These are phyloP conservation scores for Nakazawaea anatomiae DNA, from an alignment of 805 yeast genomes.

Conservation along the genomic window DNA sequence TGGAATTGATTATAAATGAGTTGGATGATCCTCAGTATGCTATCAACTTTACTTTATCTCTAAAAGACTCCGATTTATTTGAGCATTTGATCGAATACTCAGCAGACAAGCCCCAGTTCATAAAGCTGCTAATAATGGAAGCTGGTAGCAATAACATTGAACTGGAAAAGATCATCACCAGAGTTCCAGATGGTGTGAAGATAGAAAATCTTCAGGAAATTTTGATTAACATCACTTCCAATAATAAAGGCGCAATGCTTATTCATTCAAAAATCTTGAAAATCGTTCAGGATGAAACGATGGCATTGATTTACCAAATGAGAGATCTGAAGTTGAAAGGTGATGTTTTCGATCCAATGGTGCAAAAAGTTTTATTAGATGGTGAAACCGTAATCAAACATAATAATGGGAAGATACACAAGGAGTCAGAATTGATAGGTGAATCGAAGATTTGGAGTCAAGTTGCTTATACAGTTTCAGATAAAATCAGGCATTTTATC, in stretches of 20 bases:
- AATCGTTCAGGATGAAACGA: conserved; percentile 49
- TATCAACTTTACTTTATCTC: conserved; percentile 64
- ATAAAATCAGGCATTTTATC: conserved; percentile 27
- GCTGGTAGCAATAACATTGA: conserved; percentile 55
- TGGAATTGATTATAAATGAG: conserved; percentile 69
- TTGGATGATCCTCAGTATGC: conserved; percentile 78
- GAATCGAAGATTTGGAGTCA: conserved; percentile 22
- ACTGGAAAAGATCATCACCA: conserved; percentile 61
- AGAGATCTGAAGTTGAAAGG: conserved; percentile 27
- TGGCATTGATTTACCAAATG: conserved; percentile 25
- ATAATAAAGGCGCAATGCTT: conserved; percentile 48
- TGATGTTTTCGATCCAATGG: conserved; percentile 19
- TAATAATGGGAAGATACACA: conserved; percentile 12
- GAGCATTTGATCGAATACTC: conserved; percentile 66
- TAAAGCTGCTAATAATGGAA: conserved; percentile 64
- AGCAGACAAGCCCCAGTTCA: conserved; percentile 66
- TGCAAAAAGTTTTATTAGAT: conserved; percentile 8
- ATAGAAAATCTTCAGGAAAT: conserved; percentile 63
- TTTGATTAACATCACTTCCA: conserved; percentile 54
- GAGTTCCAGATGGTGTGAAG: conserved; percentile 55
- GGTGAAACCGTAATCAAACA: conserved; percentile 18
- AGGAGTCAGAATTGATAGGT: conserved; percentile 27
- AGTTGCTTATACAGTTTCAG: conserved; percentile 17
- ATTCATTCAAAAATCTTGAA: conserved; percentile 52
- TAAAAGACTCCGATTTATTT: conserved; percentile 78